Conservation (phyloP, 805 yeast genomes). For the Pichia exigua region DNA sequence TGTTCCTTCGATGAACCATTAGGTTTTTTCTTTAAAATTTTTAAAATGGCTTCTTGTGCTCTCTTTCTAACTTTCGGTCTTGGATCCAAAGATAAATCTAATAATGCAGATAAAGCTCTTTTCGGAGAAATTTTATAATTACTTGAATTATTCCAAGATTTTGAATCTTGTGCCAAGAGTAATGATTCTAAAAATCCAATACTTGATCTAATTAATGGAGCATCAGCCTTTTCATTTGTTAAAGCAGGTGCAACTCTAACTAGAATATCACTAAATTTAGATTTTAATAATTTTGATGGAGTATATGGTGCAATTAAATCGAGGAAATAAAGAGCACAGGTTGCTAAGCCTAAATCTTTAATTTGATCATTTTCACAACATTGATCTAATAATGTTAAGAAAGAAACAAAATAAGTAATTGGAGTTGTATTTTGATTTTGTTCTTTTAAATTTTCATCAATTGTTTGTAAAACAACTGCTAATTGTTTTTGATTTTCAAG, state of each 20-base stretch:
- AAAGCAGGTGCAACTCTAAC: conserved; percentile 76
- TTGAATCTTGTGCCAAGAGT: conserved; percentile 69
- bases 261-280: conserved; percentile 71
- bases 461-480: conserved; percentile 77
- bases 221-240: conserved; percentile 59
- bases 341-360: conserved; percentile 55
- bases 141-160: conserved; percentile 60
- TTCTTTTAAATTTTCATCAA: conserved; percentile 78
- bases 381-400: conserved; percentile 74
- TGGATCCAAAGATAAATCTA: conserved; percentile 74
- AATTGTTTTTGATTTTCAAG: conserved; percentile 79
- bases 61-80: conserved; percentile 95
- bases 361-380: conserved; percentile 47
- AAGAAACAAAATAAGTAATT: conserved; percentile 78
- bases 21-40: conserved; percentile 46
- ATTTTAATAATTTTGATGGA: conserved; percentile 58
- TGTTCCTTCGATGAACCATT: conserved; percentile 79
- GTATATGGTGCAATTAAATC: conserved; percentile 72
- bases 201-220: conserved; percentile 75
- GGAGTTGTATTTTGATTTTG: conserved; percentile 56
- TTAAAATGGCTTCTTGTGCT: conserved; percentile 81
- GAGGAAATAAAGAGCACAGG: conserved; percentile 71
- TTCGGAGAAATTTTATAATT: conserved; percentile 57
- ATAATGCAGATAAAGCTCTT: conserved; percentile 70
- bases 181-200: conserved; percentile 80